These are phyloP conservation scores for Fusarium citri DNA, from an alignment of 2,329 filamentous ascomycete genomes.

Conservation along the genomic window DNA sequence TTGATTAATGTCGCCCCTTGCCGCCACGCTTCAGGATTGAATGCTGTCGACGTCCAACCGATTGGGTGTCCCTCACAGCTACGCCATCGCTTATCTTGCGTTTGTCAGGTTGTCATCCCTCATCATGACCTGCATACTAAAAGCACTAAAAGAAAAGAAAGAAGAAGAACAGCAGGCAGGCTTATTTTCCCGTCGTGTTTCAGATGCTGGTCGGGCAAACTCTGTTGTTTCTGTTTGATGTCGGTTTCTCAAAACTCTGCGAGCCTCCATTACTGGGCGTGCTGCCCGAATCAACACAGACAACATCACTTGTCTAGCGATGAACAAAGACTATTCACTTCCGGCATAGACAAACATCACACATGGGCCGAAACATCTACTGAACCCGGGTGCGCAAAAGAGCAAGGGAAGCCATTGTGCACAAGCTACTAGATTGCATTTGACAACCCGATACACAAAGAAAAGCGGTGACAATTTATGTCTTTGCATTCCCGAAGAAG, in stretches of 20 bases:
- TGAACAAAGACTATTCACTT: background rate
- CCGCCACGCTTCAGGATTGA: conserved; percentile 35
- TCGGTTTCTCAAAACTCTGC: background rate
- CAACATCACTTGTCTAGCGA: background rate
- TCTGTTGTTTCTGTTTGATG: background rate
- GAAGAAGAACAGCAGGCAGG: background rate
- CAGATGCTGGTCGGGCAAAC: background rate
- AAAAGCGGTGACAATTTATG: conserved; percentile 32
- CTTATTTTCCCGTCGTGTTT: background rate
- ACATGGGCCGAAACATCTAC: background rate
- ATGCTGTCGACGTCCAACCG: conserved; percentile 42
- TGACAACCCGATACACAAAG: conserved; percentile 40
- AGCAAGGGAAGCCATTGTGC: conserved; percentile 1
- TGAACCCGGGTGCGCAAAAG: background rate
- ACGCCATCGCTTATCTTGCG: conserved; percentile 45
- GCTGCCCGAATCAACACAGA: background rate
- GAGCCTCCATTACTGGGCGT: background rate
- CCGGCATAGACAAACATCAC: background rate
- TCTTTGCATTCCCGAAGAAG: background rate
- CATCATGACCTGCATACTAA: conserved; percentile 37
- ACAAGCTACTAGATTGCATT: conserved; percentile 19
- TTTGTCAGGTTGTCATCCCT: conserved; percentile 33
- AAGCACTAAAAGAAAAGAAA: conserved; percentile 4
- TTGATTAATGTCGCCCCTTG: conserved; percentile 37
- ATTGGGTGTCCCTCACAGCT: conserved; percentile 41